Conservation (phyloP, 768 basidiomycete genomes). For the Tremella fuciformis region DNA sequence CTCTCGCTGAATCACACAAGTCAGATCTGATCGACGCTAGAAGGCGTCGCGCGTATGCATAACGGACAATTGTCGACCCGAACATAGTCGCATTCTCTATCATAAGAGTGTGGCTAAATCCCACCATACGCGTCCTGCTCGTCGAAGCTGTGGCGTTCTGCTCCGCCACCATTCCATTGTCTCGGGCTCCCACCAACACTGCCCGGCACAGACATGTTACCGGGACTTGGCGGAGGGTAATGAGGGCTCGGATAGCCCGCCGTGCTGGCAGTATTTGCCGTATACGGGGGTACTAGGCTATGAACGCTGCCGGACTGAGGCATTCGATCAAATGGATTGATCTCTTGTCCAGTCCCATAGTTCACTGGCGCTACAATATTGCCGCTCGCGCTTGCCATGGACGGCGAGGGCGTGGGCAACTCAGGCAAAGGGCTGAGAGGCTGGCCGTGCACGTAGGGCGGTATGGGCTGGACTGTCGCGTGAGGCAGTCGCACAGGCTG, state of each 20-base stretch:
- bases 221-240: constrained; percentile 44
- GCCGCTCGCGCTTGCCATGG: constrained; percentile 1
- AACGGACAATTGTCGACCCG: no score
- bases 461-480: constrained; percentile 18
- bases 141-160: constrained; percentile 20
- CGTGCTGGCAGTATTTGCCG: constrained; percentile 22
- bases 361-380: neutral
- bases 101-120: constrained; percentile 20
- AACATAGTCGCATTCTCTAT: no score
- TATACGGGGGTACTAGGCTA: constrained; percentile 28
- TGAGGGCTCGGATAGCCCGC: constrained; percentile 28
- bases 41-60: no score
- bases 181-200: constrained; percentile 38
- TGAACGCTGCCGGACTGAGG: neutral
- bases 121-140: constrained; percentile 46
- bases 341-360: constrained; percentile 2
- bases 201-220: constrained; percentile 41
- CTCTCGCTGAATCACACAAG: no score
- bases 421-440: constrained; percentile 40
- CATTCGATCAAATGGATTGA: constrained; percentile 39
- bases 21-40: no score
- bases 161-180: constrained; percentile 19
- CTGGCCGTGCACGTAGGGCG: constrained; percentile 42
- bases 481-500: constrained; percentile 26
- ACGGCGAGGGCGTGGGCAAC: constrained; percentile 35